A percentile compares a stretch with the other conserved stretches of the same genome.
Conservation (phyloP, 139 green algal species). For the Micractinium sp. region DNA sequence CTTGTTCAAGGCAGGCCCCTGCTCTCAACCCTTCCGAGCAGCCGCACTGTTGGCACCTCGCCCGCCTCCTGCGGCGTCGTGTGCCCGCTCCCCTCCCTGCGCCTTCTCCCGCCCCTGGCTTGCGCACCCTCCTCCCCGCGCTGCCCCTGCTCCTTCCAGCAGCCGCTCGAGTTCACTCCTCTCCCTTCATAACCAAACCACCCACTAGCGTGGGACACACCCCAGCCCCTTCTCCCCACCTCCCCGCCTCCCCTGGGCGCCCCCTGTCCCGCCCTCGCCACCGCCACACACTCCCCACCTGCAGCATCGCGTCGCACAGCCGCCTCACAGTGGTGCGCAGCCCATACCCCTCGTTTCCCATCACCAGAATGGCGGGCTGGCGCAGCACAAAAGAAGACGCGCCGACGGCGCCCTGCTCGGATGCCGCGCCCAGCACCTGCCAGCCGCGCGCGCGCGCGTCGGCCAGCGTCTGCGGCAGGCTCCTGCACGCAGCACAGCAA, state of each 20-base stretch:
- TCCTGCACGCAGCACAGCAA: constrained; percentile 45
- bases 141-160: no score
- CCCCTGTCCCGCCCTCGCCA: neutral
- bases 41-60: no score
- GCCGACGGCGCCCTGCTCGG: constrained; percentile 52
- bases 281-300: constrained; percentile 8
- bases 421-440: constrained; percentile 79
- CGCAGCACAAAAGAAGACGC: constrained; percentile 46
- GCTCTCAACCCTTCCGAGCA: no score
- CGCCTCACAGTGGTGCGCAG: constrained; percentile 76
- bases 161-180: neutral
- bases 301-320: constrained; percentile 40
- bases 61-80: no score
- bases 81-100: no score
- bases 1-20: no score
- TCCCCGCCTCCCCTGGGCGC: neutral
- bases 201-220: neutral
- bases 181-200: neutral
- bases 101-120: neutral
- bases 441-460: constrained; percentile 71
- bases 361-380: constrained; percentile 85
- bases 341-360: constrained; percentile 89
- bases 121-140: neutral
- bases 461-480: constrained; percentile 77
- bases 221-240: neutral